phyloP scores from a whole-genome alignment of 2,329 filamentous ascomycete species.

The Dactylellina leptospora region DNA sequence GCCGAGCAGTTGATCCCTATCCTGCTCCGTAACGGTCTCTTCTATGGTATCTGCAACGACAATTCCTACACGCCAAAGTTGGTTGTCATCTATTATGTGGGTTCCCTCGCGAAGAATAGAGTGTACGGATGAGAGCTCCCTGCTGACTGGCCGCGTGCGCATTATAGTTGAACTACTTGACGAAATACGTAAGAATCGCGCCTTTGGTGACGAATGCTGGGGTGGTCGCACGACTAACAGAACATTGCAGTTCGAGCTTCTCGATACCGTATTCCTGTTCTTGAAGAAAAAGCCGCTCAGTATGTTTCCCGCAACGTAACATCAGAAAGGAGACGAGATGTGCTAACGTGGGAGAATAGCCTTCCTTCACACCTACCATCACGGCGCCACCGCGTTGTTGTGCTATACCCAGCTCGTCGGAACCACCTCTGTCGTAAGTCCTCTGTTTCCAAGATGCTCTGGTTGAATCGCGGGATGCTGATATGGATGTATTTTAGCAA shows the following conservation, averaged over 20 bases:
- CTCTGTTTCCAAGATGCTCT: background rate
- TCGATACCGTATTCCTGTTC: constrained; percentile 96
- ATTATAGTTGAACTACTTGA: constrained; percentile 89
- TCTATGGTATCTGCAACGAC: constrained; percentile 83
- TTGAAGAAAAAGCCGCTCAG: constrained; percentile 99
- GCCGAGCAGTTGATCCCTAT: constrained; percentile 90
- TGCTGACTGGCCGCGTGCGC: constrained; percentile 56
- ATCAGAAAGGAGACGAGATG: constrained; percentile 11
- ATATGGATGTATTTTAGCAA: constrained; percentile 62
- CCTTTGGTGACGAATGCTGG: background rate
- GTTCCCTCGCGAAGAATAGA: constrained; percentile 60
- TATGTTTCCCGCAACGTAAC: constrained; percentile 61
- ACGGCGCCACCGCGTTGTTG: constrained; percentile 93
- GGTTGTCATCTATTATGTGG: constrained; percentile 94
- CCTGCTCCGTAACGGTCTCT: constrained; percentile 80
- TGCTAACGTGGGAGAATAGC: constrained; percentile 62
- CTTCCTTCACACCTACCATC: constrained; percentile 99
- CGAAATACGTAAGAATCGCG: constrained; percentile 78
- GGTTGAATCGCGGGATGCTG: background rate
- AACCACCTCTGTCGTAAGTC: constrained; percentile 75
- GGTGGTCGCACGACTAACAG: constrained; percentile 29
- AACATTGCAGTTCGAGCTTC: constrained; percentile 69
- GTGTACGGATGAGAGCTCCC: no score
- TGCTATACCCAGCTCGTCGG: constrained; percentile 98
- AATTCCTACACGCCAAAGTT: constrained; percentile 91